These are phyloP conservation scores for Phytophthora boehmeriae DNA, from an alignment of 352 stramenopile genomes.

Conservation along the genomic window DNA sequence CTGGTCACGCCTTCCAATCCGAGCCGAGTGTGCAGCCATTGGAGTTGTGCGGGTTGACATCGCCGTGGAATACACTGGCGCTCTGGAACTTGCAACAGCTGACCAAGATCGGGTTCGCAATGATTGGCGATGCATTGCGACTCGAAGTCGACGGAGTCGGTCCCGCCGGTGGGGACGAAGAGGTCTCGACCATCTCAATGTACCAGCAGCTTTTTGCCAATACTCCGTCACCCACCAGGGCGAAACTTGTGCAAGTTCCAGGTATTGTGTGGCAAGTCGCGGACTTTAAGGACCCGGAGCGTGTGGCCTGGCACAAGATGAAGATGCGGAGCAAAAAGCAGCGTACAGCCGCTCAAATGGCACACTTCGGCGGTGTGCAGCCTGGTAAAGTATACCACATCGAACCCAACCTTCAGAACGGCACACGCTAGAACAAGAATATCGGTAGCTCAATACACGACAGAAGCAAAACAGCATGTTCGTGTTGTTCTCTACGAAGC, in stretches of 20 bases:
- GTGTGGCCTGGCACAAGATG: constrained; percentile 88
- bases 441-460: neutral
- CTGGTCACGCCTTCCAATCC: constrained; percentile 66
- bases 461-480: neutral
- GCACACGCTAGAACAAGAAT: neutral
- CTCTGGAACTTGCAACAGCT: constrained; percentile 93
- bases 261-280: constrained; percentile 81
- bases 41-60: constrained; percentile 84
- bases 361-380: constrained; percentile 45
- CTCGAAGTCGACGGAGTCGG: constrained; percentile 26
- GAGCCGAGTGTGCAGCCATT: constrained; percentile 35
- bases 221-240: constrained; percentile 33
- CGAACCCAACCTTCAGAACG: constrained; percentile 13
- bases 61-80: constrained; percentile 96
- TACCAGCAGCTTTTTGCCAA: constrained; percentile 84
- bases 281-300: constrained; percentile 59
- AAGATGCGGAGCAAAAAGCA: constrained; percentile 95
- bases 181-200: constrained; percentile 91
- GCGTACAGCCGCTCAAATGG: constrained; percentile 78
- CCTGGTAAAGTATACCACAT: constrained; percentile 48
- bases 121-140: constrained; percentile 86
- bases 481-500: too few species aligned
- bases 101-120: constrained; percentile 88
- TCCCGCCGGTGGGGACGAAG: constrained; percentile 85
- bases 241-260: constrained; percentile 83